Conservation (phyloP, 305 asterid genomes). For the Fraxinus sp. region DNA sequence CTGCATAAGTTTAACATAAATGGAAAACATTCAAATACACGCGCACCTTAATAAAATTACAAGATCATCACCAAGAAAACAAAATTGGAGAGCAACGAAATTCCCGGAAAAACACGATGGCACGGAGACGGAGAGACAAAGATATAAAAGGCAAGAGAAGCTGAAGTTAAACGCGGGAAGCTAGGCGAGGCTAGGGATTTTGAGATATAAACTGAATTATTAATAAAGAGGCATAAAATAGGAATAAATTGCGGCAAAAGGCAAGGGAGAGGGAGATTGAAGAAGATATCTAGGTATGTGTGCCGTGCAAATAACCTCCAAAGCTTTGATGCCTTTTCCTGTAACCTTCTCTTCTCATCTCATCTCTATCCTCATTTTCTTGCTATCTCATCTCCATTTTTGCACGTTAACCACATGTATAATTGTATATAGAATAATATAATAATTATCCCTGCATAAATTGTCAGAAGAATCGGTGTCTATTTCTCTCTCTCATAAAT, state of each 20-base stretch:
- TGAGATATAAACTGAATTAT: conserved; percentile 33
- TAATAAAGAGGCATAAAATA: conserved; percentile 34
- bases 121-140: conserved; percentile 20
- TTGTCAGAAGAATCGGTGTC: conserved; percentile 28
- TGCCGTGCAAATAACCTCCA: conserved; percentile 81
- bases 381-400: conserved; percentile 43
- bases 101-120: background rate
- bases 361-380: conserved; percentile 54
- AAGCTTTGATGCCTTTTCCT: conserved; percentile 51
- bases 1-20: background rate
- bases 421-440: conserved; percentile 7
- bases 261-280: conserved; percentile 55
- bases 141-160: conserved; percentile 21
- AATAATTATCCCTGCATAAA: conserved; percentile 22
- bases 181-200: conserved; percentile 21
- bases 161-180: conserved; percentile 21
- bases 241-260: conserved; percentile 80
- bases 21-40: background rate
- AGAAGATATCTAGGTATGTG: conserved; percentile 85
- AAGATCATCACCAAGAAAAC: conserved; percentile 27
- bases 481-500: conserved; percentile 11
- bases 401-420: conserved; percentile 71
- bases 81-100: conserved; percentile 14
- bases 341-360: conserved; percentile 12
- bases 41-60: conserved; percentile 37